Conservation (phyloP, 371 early-diverging fungal genomes). For the Zopfochytrium polystomum region DNA sequence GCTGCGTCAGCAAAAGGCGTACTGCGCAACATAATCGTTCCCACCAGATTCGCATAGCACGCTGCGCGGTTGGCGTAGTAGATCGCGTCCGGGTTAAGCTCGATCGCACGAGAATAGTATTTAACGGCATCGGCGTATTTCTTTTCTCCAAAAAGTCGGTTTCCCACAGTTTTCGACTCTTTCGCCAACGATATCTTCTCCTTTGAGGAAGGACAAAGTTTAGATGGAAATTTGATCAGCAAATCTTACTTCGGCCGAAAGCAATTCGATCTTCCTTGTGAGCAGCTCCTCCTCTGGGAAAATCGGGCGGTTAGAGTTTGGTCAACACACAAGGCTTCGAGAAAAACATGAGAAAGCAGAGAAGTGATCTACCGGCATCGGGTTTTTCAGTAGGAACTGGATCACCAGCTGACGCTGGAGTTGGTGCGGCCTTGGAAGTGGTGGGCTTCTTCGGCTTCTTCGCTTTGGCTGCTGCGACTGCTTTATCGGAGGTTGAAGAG, state of each 20-base stretch:
- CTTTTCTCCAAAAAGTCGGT: slow-evolving; percentile 77
- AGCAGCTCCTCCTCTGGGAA: neutral
- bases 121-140: slow-evolving; percentile 82
- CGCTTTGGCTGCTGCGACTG: neutral
- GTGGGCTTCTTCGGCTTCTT: neutral
- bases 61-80: slow-evolving; percentile 92
- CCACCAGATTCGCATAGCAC: neutral
- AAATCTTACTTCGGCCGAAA: neutral
- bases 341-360: neutral
- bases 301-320: neutral
- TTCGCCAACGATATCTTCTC: neutral
- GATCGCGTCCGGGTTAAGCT: slow-evolving; percentile 65
- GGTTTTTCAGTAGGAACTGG: neutral
- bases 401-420: neutral
- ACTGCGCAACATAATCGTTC: neutral
- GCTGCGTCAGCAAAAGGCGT: neutral
- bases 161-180: slow-evolving; percentile 83
- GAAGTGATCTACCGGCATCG: neutral
- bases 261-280: neutral
- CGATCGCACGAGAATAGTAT: slow-evolving; percentile 84
- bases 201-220: neutral
- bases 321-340: neutral
- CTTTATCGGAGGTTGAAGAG: neutral
- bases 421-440: neutral
- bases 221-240: neutral